Evolutionary conservation across 352 stramenopile genomes (phyloP).

Genomic region (Pythium periplocum): DNA sequence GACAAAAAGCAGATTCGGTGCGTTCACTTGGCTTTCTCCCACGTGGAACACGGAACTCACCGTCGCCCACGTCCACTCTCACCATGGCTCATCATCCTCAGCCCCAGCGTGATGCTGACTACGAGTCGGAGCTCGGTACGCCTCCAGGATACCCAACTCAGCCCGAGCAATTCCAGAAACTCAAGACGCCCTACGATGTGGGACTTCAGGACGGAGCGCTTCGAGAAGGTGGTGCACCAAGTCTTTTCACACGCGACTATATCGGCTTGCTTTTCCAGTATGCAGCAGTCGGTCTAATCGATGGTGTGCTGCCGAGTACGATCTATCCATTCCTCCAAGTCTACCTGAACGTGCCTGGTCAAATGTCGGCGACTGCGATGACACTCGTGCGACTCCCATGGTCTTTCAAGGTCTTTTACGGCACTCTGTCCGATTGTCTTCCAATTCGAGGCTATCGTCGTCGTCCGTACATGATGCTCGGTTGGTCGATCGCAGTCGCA

Average conservation of each 20-base stretch:
- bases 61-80: no score
- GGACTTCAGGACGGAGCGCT: background rate
- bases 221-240: conserved; percentile 21
- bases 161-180: no score
- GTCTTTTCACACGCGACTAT: conserved; percentile 24
- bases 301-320: conserved; percentile 32
- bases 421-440: conserved; percentile 50
- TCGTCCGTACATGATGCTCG: conserved; percentile 58
- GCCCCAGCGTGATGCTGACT: no score
- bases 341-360: conserved; percentile 42
- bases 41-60: background rate
- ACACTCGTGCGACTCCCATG: conserved; percentile 36
- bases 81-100: background rate
- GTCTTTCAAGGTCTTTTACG: conserved; percentile 67
- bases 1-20: no score
- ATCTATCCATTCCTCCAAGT: conserved; percentile 49
- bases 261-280: conserved; percentile 48
- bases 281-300: conserved; percentile 38
- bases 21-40: no score
- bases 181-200: background rate
- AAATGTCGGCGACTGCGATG: conserved; percentile 19
- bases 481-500: conserved; percentile 38
- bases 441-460: conserved; percentile 53
- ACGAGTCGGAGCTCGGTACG: no score
- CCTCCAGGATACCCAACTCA: no score